Evolutionary conservation across 768 basidiomycete species (phyloP).

Genomic region (Trametes cinnabarina): DNA sequence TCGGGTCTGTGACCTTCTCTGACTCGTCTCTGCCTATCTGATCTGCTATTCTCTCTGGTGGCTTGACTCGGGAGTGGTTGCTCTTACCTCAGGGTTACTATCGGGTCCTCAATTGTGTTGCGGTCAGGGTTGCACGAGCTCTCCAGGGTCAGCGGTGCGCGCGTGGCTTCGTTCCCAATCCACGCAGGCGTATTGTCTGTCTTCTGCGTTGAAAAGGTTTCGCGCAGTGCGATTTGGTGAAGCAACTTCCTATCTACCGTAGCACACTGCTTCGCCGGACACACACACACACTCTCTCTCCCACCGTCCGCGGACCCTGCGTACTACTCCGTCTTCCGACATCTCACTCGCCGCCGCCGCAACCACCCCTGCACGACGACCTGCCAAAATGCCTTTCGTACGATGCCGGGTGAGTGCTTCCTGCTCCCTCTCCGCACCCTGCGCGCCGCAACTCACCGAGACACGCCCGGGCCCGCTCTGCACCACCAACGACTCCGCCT

Average conservation of each 20-base stretch:
- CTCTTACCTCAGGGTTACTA: too few species aligned
- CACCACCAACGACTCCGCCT: not conserved
- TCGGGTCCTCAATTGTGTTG: too few species aligned
- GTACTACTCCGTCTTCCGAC: not conserved
- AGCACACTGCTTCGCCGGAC: not conserved
- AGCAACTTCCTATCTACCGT: not conserved
- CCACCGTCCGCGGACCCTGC: not conserved
- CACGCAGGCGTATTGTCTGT: too few species aligned
- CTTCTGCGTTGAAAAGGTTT: too few species aligned
- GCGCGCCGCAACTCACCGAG: constrained; percentile 8
- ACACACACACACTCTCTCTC: not conserved
- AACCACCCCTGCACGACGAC: constrained; percentile 5
- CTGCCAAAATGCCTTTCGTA: constrained; percentile 9
- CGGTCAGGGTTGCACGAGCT: too few species aligned
- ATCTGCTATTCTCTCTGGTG: too few species aligned
- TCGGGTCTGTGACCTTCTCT: too few species aligned
- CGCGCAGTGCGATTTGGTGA: not conserved
- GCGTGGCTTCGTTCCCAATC: too few species aligned
- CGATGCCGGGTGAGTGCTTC: constrained; percentile 18
- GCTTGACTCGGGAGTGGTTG: too few species aligned
- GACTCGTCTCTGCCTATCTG: too few species aligned
- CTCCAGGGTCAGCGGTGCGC: too few species aligned
- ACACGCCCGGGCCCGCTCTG: not conserved
- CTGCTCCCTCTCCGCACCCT: constrained; percentile 18
- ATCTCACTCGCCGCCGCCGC: constrained; percentile 17